Evolutionary conservation across 768 basidiomycete genomes (phyloP).

Genomic region (Gymnopilus junonius): DNA sequence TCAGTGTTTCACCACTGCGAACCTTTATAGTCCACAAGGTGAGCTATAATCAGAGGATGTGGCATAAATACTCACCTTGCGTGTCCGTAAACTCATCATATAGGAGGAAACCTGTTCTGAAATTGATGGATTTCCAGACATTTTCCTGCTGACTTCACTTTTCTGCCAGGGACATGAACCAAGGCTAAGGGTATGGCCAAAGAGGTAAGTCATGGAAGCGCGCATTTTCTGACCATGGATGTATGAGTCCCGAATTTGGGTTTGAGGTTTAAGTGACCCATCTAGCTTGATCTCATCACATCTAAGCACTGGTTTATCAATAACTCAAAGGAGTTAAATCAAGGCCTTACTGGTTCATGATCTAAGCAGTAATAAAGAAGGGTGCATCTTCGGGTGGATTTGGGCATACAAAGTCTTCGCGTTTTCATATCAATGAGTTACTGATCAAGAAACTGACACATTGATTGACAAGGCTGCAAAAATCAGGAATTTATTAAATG

Average conservation of each 20-base stretch:
- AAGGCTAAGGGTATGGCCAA: slow-evolving; percentile 27
- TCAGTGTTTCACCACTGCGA: slow-evolving; percentile 15
- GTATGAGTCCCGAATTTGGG: slow-evolving; percentile 22
- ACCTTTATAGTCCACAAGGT: slow-evolving; percentile 6
- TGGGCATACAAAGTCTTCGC: too few relatives aligned
- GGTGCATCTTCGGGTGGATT: too few relatives aligned
- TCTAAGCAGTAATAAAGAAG: too few relatives aligned
- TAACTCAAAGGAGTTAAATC: background rate
- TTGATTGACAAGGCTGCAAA: too few relatives aligned
- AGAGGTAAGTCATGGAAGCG: slow-evolving; percentile 32
- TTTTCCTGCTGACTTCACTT: background rate
- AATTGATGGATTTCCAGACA: slow-evolving; percentile 21
- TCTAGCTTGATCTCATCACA: slow-evolving; percentile 19
- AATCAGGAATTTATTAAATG: too few relatives aligned
- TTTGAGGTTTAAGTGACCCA: slow-evolving; percentile 1
- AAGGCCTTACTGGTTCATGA: too few relatives aligned
- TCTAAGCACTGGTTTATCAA: background rate
- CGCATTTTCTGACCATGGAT: slow-evolving; percentile 41
- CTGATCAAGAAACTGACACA: too few relatives aligned
- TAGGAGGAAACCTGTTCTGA: too few relatives aligned
- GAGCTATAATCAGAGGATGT: background rate
- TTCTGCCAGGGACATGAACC: slow-evolving; percentile 34
- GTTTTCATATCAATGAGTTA: too few relatives aligned
- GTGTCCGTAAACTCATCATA: too few relatives aligned
- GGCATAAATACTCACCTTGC: slow-evolving; percentile 2